phyloP scores from a whole-genome alignment of 1,139 yeast genomes.

The Hemisphaericaspora subhashii region DNA sequence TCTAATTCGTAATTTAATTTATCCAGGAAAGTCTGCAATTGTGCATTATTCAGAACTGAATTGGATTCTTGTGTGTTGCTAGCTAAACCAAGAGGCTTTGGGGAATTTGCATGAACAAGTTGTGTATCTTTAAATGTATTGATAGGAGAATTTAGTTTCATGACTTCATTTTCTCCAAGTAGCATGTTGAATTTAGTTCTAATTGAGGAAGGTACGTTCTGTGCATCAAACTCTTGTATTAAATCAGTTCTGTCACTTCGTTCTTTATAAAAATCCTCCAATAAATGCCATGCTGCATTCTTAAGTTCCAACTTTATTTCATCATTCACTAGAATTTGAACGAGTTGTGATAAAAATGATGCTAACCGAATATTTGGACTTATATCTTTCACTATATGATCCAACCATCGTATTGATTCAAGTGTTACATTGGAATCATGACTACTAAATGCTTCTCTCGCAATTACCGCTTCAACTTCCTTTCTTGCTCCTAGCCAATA shows the following conservation, averaged over 20 bases:
- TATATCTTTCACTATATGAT: constrained; percentile 29
- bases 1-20: constrained; percentile 30
- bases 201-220: constrained; percentile 27
- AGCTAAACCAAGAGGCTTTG: too few species aligned
- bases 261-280: constrained; percentile 28
- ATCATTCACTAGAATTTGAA: constrained; percentile 3
- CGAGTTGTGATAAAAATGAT: constrained; percentile 24
- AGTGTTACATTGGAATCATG: constrained; percentile 39
- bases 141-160: too few species aligned
- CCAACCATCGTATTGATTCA: constrained; percentile 40
- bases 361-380: constrained; percentile 35
- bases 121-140: too few species aligned
- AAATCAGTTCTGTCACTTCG: constrained; percentile 44
- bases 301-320: constrained; percentile 9
- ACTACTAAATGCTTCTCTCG: constrained; percentile 52
- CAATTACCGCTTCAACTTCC: constrained; percentile 51
- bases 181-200: not conserved
- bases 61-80: too few species aligned
- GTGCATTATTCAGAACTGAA: too few species aligned
- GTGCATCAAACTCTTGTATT: constrained; percentile 43
- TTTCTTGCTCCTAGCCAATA: constrained; percentile 66
- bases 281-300: constrained; percentile 16
- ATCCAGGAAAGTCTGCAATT: constrained; percentile 17
- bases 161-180: not conserved
- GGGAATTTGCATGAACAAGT: too few species aligned